phyloP scores from a whole-genome alignment of 2,329 filamentous ascomycete species.

The Thelonectria discophora region DNA sequence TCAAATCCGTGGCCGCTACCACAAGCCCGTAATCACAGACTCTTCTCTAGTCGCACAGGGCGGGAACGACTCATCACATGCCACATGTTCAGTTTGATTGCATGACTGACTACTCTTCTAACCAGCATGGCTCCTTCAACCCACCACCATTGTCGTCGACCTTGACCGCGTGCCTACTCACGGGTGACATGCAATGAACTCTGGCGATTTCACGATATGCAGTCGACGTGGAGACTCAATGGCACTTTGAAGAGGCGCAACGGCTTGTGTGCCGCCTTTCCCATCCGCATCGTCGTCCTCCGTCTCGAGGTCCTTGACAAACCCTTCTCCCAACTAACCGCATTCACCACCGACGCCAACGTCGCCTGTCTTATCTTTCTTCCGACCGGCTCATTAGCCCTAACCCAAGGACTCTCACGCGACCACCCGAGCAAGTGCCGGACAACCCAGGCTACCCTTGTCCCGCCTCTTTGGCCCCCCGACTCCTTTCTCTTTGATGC shows the following conservation, averaged over 20 bases:
- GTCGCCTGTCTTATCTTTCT: constrained; percentile 15
- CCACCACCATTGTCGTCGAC: constrained; percentile 4
- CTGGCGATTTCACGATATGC: not conserved
- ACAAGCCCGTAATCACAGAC: constrained; percentile 23
- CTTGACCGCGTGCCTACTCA: not conserved
- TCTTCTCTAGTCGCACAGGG: constrained; percentile 29
- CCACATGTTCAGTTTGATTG: constrained; percentile 31
- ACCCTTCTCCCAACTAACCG: constrained; percentile 11
- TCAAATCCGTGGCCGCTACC: constrained; percentile 29
- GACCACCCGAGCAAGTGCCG: constrained; percentile 13
- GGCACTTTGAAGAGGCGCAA: not conserved
- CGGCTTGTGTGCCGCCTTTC: not conserved
- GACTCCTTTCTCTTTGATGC: not conserved
- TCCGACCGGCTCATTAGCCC: constrained; percentile 24
- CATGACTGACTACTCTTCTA: constrained; percentile 6
- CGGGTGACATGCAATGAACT: not conserved
- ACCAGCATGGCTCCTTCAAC: not conserved
- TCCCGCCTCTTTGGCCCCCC: not conserved
- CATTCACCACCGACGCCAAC: constrained; percentile 12
- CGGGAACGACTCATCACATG: constrained; percentile 37
- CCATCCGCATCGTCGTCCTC: constrained; percentile 1
- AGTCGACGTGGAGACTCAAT: not conserved
- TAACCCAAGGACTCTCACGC: constrained; percentile 16
- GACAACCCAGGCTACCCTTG: not conserved
- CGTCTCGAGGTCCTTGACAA: not conserved